These are phyloP conservation scores for Phytophthora pluvialis DNA, from an alignment of 352 stramenopile species.

Conservation along the genomic window DNA sequence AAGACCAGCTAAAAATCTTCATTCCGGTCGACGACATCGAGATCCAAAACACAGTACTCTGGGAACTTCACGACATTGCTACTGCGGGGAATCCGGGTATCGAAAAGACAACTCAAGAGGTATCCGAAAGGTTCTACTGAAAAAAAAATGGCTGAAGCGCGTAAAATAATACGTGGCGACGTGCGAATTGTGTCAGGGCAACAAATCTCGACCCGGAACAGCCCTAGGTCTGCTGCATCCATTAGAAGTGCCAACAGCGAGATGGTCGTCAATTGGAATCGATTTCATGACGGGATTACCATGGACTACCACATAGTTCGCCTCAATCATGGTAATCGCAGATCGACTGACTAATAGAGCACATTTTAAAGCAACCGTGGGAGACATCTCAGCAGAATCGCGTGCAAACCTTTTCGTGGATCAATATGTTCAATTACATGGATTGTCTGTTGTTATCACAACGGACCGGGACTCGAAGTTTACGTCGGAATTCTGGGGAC, in stretches of 20 bases:
- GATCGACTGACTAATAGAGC: slow-evolving; percentile 17
- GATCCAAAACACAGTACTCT: not conserved
- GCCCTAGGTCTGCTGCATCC: not conserved
- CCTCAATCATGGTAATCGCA: no score
- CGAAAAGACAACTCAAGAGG: not conserved
- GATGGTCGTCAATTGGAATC: slow-evolving; percentile 16
- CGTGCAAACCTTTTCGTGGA: not conserved
- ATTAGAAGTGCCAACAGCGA: slow-evolving; percentile 4
- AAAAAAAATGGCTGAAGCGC: no score
- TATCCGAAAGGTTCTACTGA: slow-evolving; percentile 3
- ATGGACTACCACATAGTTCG: no score
- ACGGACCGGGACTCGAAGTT: slow-evolving; percentile 15
- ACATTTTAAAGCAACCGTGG: no score
- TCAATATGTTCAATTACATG: slow-evolving; percentile 10
- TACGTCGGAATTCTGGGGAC: slow-evolving; percentile 6
- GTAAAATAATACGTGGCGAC: no score
- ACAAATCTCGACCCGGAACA: slow-evolving; percentile 13
- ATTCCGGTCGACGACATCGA: not conserved
- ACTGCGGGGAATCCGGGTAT: not conserved
- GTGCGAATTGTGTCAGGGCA: no score
- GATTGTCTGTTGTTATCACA: slow-evolving; percentile 8
- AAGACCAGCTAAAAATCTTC: no score
- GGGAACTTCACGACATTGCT: not conserved
- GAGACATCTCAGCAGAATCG: slow-evolving; percentile 1
- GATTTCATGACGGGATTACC: slow-evolving; percentile 16